Evolutionary conservation across 495 filamentous ascomycete species (phyloP), one percentile per base, ranked within the genome.

Genomic region (Pseudoneurospora amorphoporcata): DNA sequence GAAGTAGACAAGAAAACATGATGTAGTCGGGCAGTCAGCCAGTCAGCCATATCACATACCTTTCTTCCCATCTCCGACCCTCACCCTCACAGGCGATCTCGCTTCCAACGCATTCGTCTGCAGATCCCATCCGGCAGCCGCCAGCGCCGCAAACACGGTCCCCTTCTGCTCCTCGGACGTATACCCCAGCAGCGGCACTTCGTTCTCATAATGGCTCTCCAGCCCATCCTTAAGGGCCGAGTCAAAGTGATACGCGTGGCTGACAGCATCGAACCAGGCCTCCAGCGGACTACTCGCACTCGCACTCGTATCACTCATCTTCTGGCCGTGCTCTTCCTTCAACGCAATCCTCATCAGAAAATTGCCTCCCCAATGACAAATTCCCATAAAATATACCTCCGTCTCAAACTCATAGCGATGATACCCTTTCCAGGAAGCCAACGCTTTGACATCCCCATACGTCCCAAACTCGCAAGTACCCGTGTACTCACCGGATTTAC

Each of bases 251-350:
- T 79, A 81, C 17, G 88, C 88, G 41, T 88, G 82, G 43, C 89
- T 82, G 7, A 94, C 84, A 8, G 90, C 92, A 75, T 94, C 90
- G 65, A 86, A 84, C 92, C 92, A 97, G 8, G 91, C 92, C 78
- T 87, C 87, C 2, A 94, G 78, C 72, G 90, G 88, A 23, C 85
- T 79, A 0, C 80, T 82, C 38, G 84, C 85, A 8, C 23, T 32
- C 8, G 53, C 2, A 61, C 70, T 35, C 53, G 5, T 61, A 29
- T 61, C 16, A 19, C 29, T 16, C 47, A 12, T 8, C 77, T 1
- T 4, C 12, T 58, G 23, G 14, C 1, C 10, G 0, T 3, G 5
- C 53, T 61, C 83, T 70, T 86, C 83, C 79, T 94, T 94, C 16
- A 97, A 78, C 23, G 91, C 86, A 65, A 94, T 90, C 10, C 75